Evolutionary conservation across 192 early-diverging fungal genomes (phyloP), one percentile per base, ranked within the genome.

Genomic region (Coemansia sp.): DNA sequence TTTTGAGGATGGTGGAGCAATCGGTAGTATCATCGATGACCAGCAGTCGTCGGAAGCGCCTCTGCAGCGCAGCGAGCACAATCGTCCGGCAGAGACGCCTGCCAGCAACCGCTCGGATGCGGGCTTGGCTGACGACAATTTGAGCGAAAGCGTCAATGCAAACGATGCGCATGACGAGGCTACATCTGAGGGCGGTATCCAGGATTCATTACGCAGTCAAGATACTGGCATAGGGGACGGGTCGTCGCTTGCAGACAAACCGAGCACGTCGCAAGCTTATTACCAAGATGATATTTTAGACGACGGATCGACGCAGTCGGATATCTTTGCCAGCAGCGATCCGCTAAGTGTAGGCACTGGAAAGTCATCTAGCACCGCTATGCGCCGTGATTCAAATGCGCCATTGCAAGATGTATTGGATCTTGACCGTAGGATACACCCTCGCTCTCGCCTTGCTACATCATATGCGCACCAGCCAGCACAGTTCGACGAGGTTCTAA

Each of bases 401-500:
- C 37, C 20, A 6, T 25, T 37, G 8, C 63, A 56, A 9, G 52
- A 56, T 3, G 20, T 31, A 10, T n/a, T 51, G 39, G 63, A 65
- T 28, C 20, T 28, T 37, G 53, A 43, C 12, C 63, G 63, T 2
- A 52, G 53, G 28, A 40, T 39, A 23, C 48, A 57, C 31, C 59
- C 56, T 26, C 63, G 59, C 6, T 21, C 52, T 3, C 61, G 61
- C 37, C 42, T 42, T n/a, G 30, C 33, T 3, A 37, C 46, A 31
- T 49, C 55, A 8, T 62, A 64, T n/a, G 42, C 43, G 6, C 62
- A 43, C 57, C 64, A 66, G 61, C 29, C 75, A 2, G 74, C 73
- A 43, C 68, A 65, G 51, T 68, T 73, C 55, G 95, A 99, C 70
- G 97, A 99, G 68, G 68, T 99, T 25, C 63, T 87, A 18, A 67